Conservation (phyloP, 73 alveolate genomes). For the Blepharisma japonicum region DNA sequence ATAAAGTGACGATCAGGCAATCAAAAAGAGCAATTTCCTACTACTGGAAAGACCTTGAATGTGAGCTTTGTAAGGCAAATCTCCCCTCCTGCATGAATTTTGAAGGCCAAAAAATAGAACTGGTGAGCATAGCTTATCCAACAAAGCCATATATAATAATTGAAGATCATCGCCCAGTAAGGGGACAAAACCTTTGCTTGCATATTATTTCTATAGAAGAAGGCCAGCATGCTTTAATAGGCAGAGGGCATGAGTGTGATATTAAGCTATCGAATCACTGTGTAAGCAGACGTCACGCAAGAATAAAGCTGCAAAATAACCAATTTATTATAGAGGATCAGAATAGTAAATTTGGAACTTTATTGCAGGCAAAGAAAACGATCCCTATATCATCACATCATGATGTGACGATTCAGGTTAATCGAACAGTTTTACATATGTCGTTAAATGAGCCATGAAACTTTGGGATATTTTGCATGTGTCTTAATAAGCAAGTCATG, state of each 20-base stretch:
- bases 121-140: slow-evolving; percentile 38
- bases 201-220: neutral
- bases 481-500: neutral
- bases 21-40: neutral
- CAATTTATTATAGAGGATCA: slow-evolving; percentile 39
- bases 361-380: slow-evolving; percentile 23
- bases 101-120: slow-evolving; percentile 30
- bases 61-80: slow-evolving; percentile 59
- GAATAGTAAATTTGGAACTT: slow-evolving; percentile 59
- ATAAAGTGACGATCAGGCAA: slow-evolving; percentile 33
- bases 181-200: neutral
- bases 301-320: slow-evolving; percentile 30
- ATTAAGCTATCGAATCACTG: slow-evolving; percentile 59
- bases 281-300: slow-evolving; percentile 68
- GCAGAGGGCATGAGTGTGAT: slow-evolving; percentile 70
- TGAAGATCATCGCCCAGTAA: slow-evolving; percentile 30
- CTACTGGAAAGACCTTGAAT: slow-evolving; percentile 49
- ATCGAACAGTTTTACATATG: neutral
- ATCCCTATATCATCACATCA: neutral
- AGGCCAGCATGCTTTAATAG: slow-evolving; percentile 29
- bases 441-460: neutral
- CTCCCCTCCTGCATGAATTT: slow-evolving; percentile 43
- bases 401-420: neutral
- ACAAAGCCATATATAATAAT: slow-evolving; percentile 29
- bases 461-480: neutral